Base-by-base conservation (phyloP, 805 yeast genomes). In the Saturnispora mendoncae region DNA sequence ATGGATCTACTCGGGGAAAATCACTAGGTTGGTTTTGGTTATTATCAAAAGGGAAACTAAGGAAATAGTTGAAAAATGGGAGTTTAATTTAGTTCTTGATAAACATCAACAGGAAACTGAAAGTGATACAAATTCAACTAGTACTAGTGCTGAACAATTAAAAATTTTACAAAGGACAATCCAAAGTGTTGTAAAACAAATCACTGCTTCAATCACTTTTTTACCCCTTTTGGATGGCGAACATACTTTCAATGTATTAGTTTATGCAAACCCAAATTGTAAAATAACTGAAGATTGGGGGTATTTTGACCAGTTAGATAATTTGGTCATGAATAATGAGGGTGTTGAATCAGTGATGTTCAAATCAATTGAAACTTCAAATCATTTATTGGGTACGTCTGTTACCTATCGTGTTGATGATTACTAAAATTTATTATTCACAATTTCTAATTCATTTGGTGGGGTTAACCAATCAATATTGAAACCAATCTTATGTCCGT, bases 191-290 rank as follows among this genome's bases (percentile, higher is more conserved):
- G 77, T 88, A 30, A 72, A 96, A 40, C 97, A 88, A 51, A 83
- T 88, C 39, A 85, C 95, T 0, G 85, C 95, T 0, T 79, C 92
- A 32, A 84, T 84, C 2, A 76, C 95, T 0, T 86, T 87, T 55
- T 67, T 88, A 31, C 97, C 97, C 0, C 71, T 80, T 19, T 62
- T 88, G 23, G 75, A 74, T 9, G 58, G 53, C 13, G 76, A 69
- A 10, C 76, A 80, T 53, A 84, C 95, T 0, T 86, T 88, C 59
- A 86, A 83, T 53, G 90, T 88, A 1, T 63, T 86, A 40, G 95
- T 87, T 0, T 82, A 80, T 53, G 83, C 95, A 0, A 83, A 80
- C 50, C 79, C 81, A 1, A 62, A 64, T 29, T 74, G 80, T 3
- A 69, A 69, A 39, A 79, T 82, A 2, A 94, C 95, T 0, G 62